Evolutionary conservation across 345 rosid species (phyloP).

Genomic region (Brassica nigra): DNA sequence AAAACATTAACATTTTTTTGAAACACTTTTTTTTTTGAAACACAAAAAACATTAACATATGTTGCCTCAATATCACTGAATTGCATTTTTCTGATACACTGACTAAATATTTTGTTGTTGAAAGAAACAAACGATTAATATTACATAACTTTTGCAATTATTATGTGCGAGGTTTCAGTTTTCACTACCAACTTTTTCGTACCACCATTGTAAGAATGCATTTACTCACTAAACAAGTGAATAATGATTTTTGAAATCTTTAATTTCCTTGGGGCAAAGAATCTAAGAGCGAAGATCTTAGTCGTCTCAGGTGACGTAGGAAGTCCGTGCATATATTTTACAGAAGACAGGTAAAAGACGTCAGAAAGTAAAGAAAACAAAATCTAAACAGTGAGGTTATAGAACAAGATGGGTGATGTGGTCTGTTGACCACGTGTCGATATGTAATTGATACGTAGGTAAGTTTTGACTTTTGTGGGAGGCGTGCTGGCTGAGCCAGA

Average conservation of each 20-base stretch:
- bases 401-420: conserved; percentile 20
- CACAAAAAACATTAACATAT: background rate
- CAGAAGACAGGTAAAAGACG: conserved; percentile 13
- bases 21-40: too few relatives aligned
- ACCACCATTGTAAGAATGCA: background rate
- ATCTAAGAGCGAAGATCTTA: conserved; percentile 9
- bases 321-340: background rate
- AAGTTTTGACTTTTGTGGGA: conserved; percentile 32
- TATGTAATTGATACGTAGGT: background rate
- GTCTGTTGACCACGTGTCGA: conserved; percentile 25
- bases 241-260: background rate
- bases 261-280: conserved; percentile 4
- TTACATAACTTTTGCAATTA: background rate
- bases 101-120: background rate
- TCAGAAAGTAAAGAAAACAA: background rate
- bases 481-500: conserved; percentile 23
- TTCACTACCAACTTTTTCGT: background rate
- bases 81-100: background rate
- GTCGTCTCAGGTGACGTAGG: background rate
- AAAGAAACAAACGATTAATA: background rate
- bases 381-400: conserved; percentile 13
- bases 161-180: background rate
- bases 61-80: background rate
- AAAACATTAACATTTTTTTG: too few relatives aligned
- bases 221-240: background rate